These are phyloP conservation scores for Hypocreales sp. DNA, from an alignment of 2,329 filamentous ascomycete genomes.

Conservation along the genomic window DNA sequence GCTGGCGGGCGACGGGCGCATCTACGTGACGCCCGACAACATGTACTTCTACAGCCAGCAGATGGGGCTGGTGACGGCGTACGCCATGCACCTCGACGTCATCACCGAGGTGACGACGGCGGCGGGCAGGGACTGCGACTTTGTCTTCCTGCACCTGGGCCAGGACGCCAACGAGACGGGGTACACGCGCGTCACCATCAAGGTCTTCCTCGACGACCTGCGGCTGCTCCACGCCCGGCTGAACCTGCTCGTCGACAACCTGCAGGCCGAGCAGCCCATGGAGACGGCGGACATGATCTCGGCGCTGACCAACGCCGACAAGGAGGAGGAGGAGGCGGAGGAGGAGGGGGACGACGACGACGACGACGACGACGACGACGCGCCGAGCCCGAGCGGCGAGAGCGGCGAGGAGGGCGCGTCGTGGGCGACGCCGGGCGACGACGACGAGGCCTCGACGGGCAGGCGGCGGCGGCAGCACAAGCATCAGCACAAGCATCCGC, in stretches of 20 bases:
- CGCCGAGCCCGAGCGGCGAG: slow-evolving; percentile 56
- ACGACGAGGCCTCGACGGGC: slow-evolving; percentile 21
- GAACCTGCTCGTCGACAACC: slow-evolving; percentile 71
- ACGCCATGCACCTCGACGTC: slow-evolving; percentile 55
- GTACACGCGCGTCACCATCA: slow-evolving; percentile 67
- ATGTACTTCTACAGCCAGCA: slow-evolving; percentile 97
- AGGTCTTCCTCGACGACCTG: slow-evolving; percentile 82
- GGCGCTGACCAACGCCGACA: slow-evolving; percentile 60
- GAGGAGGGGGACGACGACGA: slow-evolving; percentile 77
- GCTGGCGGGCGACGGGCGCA: slow-evolving; percentile 51
- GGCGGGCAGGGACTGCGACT: slow-evolving; percentile 82
- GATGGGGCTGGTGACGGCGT: slow-evolving; percentile 77
- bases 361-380: slow-evolving; percentile 59
- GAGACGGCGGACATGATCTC: slow-evolving; percentile 55
- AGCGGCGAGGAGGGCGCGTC: slow-evolving; percentile 87
- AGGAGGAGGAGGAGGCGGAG: slow-evolving; percentile 36
- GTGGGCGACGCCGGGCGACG: slow-evolving; percentile 41
- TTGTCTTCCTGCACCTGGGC: slow-evolving; percentile 65
- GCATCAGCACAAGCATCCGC: slow-evolving; percentile 14
- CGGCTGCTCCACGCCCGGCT: slow-evolving; percentile 68
- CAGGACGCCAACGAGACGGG: slow-evolving; percentile 47
- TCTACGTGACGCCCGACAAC: slow-evolving; percentile 75
- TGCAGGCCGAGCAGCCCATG: slow-evolving; percentile 55
- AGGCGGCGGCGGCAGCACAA: slow-evolving; percentile 10
- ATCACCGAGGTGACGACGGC: slow-evolving; percentile 84